Evolutionary conservation across 208 protist species (phyloP).

Genomic region (Trypanosoma rangeli): DNA sequence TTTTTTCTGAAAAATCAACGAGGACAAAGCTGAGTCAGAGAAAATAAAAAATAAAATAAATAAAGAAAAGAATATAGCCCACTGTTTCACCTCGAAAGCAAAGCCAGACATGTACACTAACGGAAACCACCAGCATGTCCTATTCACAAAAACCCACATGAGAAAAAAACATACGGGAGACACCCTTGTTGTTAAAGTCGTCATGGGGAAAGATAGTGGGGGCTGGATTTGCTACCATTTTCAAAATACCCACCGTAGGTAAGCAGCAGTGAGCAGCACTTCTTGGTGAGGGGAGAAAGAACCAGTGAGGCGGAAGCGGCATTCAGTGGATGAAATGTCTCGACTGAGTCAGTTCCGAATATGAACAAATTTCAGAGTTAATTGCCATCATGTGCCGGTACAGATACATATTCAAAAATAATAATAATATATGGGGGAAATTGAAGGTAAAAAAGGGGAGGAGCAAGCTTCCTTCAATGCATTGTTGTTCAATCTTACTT

Average conservation of each 20-base stretch:
- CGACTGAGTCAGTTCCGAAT: constrained; percentile 45
- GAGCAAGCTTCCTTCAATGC: background rate
- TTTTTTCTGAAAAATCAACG: background rate
- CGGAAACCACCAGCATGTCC: background rate
- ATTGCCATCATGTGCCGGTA: constrained; percentile 28
- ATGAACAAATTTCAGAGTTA: constrained; percentile 65
- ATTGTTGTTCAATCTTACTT: background rate
- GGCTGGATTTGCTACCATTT: background rate
- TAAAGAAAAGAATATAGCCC: background rate
- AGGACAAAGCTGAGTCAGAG: constrained; percentile 4
- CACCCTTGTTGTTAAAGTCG: background rate
- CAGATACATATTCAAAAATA: background rate
- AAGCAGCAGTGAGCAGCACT: background rate
- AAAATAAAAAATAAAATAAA: background rate
- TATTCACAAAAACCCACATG: background rate
- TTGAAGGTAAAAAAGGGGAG: background rate
- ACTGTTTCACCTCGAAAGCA: background rate
- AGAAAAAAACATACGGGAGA: background rate
- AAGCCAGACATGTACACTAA: background rate
- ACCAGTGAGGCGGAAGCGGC: background rate
- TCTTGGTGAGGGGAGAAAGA: background rate
- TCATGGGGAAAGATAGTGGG: background rate
- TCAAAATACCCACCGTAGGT: background rate
- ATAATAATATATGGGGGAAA: too few relatives aligned
- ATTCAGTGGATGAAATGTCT: constrained; percentile 5